phyloP scores from a whole-genome alignment of 1,284 basidiomycete genomes.

The Mrakiaceae sp. region DNA sequence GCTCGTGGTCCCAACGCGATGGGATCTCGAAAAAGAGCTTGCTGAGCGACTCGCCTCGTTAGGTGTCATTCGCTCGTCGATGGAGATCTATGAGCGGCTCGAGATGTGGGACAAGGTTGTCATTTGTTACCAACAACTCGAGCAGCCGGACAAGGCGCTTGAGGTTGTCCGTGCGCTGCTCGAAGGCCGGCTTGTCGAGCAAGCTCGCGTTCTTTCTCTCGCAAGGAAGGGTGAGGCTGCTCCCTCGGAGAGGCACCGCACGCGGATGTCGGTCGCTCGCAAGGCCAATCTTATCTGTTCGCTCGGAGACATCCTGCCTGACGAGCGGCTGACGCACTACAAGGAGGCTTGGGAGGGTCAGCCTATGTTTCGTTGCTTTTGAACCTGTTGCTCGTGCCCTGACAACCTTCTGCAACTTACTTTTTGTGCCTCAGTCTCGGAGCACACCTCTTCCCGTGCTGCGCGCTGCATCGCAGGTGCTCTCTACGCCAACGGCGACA shows the following conservation, averaged over 20 bases:
- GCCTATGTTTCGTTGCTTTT: background rate
- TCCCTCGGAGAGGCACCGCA: conserved; percentile 37
- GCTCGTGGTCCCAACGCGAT: conserved; percentile 69
- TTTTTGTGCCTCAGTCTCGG: conserved; percentile 42
- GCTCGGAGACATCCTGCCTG: conserved; percentile 78
- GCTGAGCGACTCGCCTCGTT: conserved; percentile 67
- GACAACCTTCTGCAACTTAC: background rate
- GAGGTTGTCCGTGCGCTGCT: conserved; percentile 69
- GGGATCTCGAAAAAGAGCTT: conserved; percentile 83
- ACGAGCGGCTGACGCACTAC: conserved; percentile 52
- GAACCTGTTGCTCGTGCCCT: background rate
- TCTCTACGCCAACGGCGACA: conserved; percentile 60
- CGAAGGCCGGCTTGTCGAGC: conserved; percentile 67
- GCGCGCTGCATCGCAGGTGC: conserved; percentile 82
- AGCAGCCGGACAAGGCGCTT: conserved; percentile 62
- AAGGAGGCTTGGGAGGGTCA: conserved; percentile 59
- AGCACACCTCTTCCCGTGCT: conserved; percentile 68
- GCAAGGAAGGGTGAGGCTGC: conserved; percentile 40
- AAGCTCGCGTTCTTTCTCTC: conserved; percentile 56
- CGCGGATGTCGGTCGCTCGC: conserved; percentile 53
- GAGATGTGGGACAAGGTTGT: conserved; percentile 98
- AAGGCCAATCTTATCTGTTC: conserved; percentile 93
- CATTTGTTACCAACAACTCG: conserved; percentile 64
- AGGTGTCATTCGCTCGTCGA: conserved; percentile 72
- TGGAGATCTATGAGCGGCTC: conserved; percentile 81